phyloP scores from a whole-genome alignment of 768 basidiomycete genomes.

The Naganishia onofrii region DNA sequence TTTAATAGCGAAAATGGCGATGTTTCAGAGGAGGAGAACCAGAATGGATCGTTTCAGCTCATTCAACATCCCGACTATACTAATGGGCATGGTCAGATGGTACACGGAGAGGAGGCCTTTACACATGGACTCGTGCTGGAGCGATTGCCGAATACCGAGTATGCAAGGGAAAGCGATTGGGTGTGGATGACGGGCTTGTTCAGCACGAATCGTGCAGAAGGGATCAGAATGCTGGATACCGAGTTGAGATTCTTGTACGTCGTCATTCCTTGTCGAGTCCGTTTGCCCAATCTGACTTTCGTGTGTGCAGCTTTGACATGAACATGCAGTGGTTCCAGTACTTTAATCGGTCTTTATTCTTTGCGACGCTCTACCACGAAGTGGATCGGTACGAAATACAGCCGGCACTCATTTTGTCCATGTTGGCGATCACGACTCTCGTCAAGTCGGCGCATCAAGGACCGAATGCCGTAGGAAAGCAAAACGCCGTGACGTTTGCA shows the following conservation, averaged over 20 bases:
- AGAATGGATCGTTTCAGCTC: neutral
- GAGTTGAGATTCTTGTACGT: constrained; percentile 19
- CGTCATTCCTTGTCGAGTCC: neutral
- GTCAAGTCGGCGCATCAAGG: constrained; percentile 23
- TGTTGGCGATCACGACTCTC: constrained; percentile 30
- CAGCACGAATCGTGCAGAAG: constrained; percentile 26
- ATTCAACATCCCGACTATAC: neutral
- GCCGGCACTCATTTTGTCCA: constrained; percentile 28
- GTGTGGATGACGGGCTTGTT: constrained; percentile 34
- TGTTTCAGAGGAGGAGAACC: neutral
- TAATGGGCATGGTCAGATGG: neutral
- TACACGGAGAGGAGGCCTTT: constrained; percentile 1
- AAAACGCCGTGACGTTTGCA: constrained; percentile 25
- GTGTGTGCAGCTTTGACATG: constrained; percentile 18
- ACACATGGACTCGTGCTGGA: constrained; percentile 13
- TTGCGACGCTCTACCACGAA: constrained; percentile 27
- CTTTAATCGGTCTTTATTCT: constrained; percentile 30
- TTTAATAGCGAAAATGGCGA: neutral
- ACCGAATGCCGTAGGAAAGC: constrained; percentile 5
- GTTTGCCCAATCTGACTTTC: neutral
- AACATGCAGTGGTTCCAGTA: constrained; percentile 31
- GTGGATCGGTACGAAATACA: constrained; percentile 28
- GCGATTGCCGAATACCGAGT: constrained; percentile 27
- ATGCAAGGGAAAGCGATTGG: constrained; percentile 33
- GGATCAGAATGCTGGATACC: constrained; percentile 22